Conservation (phyloP, 1,139 yeast genomes). For the Sugiyamaella castrensis region DNA sequence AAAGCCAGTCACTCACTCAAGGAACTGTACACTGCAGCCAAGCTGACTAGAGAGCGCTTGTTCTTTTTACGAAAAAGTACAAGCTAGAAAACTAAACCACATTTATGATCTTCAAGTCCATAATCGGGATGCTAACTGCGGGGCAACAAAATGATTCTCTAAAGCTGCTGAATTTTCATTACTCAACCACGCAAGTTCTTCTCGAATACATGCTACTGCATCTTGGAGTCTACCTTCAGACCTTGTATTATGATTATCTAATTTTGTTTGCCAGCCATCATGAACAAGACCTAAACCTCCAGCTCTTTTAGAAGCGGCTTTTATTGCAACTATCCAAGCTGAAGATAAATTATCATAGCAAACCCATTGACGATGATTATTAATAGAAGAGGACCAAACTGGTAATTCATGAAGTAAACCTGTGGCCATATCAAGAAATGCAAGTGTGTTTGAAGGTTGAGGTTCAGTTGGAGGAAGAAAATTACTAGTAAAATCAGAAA, state of each 20-base stretch:
- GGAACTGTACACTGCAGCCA: too few species aligned
- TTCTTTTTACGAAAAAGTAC: too few species aligned
- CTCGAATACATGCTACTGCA: constrained; percentile 27
- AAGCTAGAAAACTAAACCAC: background rate
- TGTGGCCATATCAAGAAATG: constrained; percentile 67
- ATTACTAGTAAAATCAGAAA: constrained; percentile 75
- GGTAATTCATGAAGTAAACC: constrained; percentile 67
- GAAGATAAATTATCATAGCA: constrained; percentile 79
- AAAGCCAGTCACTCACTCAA: too few species aligned
- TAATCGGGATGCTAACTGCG: background rate
- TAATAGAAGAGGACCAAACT: constrained; percentile 63
- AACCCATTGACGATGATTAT: constrained; percentile 66
- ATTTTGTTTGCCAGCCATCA: constrained; percentile 53
- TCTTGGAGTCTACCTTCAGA: constrained; percentile 42
- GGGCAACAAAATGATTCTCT: background rate
- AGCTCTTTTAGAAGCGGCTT: constrained; percentile 44
- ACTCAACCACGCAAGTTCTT: constrained; percentile 28
- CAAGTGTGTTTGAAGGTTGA: constrained; percentile 55
- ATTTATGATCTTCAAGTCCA: background rate
- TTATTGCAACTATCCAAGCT: constrained; percentile 68
- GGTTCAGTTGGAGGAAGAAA: constrained; percentile 76
- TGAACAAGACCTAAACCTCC: constrained; percentile 43
- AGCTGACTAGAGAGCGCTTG: too few species aligned
- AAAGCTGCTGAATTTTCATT: background rate
- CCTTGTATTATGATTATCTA: constrained; percentile 57